Evolutionary conservation across 768 basidiomycete genomes (phyloP).

Genomic region (Mycena rebaudengoi): DNA sequence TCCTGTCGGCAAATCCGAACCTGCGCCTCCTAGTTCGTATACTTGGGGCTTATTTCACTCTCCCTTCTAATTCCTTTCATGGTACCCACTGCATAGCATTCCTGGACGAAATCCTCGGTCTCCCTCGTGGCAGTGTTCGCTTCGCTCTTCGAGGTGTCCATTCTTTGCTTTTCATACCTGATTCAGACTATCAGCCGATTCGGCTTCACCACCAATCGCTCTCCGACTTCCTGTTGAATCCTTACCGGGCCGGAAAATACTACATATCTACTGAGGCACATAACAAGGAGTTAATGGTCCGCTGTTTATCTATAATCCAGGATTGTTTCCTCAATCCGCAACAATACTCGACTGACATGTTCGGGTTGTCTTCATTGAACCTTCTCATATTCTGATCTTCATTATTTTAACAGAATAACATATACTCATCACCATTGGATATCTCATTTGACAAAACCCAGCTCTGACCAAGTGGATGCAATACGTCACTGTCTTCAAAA

Average conservation of each 20-base stretch:
- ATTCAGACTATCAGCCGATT: background rate
- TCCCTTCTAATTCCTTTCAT: background rate
- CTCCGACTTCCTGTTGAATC: background rate
- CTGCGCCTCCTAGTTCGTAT: background rate
- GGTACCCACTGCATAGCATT: background rate
- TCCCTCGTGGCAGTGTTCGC: background rate
- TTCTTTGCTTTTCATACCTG: background rate
- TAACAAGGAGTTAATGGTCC: background rate
- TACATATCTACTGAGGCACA: background rate
- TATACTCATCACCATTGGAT: too few species aligned
- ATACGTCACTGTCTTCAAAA: too few species aligned
- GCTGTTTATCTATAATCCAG: background rate
- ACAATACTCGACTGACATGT: background rate
- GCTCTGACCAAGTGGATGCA: too few species aligned
- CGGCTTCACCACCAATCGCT: background rate
- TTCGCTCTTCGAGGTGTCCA: background rate
- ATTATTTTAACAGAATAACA: too few species aligned
- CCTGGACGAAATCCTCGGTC: background rate
- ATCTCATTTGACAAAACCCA: too few species aligned
- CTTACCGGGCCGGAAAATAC: background rate
- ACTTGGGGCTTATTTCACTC: background rate
- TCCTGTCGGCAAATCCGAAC: slow-evolving; percentile 11
- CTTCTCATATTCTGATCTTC: too few species aligned
- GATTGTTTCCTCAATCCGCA: background rate
- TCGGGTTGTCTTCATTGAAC: background rate